Percentiles rank a stretch among this genome's conserved stretches.
These are phyloP conservation scores for Talaromyces sp. DNA, from an alignment of 2,329 filamentous ascomycete genomes.

Conservation along the genomic window DNA sequence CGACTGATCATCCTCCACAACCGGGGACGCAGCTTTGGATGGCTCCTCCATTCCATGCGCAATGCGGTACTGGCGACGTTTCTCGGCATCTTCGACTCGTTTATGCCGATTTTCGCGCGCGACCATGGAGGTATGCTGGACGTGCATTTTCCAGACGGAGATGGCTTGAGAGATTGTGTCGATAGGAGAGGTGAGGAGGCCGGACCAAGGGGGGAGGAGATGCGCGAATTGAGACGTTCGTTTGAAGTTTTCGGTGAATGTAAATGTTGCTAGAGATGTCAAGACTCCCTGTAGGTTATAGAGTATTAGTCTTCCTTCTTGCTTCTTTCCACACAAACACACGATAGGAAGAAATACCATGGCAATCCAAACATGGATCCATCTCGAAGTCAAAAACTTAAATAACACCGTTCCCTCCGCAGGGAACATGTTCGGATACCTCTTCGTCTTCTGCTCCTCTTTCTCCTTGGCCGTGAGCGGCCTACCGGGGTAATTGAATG, in stretches of 20 bases:
- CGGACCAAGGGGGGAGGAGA: constrained; percentile 68
- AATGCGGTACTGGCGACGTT: constrained; percentile 79
- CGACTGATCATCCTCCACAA: constrained; percentile 38
- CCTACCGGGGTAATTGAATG: constrained; percentile 70
- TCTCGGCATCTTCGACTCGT: constrained; percentile 79
- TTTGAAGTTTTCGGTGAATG: constrained; percentile 75
- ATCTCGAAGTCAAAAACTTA: constrained; percentile 75
- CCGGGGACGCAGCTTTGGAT: constrained; percentile 25
- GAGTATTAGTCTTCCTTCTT: background rate
- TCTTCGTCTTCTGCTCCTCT: constrained; percentile 61
- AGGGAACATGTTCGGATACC: constrained; percentile 88
- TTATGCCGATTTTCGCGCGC: constrained; percentile 69
- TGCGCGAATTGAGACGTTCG: constrained; percentile 74
- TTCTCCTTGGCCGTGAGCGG: constrained; percentile 63
- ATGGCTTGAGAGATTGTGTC: constrained; percentile 62
- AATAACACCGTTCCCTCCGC: constrained; percentile 76
- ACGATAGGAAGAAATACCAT: constrained; percentile 56
- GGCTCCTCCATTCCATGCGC: constrained; percentile 72
- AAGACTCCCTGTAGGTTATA: constrained; percentile 57
- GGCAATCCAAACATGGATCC: constrained; percentile 77
- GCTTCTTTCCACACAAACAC: no score
- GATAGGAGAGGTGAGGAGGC: constrained; percentile 67
- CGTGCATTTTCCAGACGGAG: constrained; percentile 73
- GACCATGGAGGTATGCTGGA: constrained; percentile 64
- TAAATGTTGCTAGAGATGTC: constrained; percentile 64